These are phyloP conservation scores for Fusarium marasasianum DNA, from an alignment of 2,329 filamentous ascomycete genomes.

Conservation along the genomic window DNA sequence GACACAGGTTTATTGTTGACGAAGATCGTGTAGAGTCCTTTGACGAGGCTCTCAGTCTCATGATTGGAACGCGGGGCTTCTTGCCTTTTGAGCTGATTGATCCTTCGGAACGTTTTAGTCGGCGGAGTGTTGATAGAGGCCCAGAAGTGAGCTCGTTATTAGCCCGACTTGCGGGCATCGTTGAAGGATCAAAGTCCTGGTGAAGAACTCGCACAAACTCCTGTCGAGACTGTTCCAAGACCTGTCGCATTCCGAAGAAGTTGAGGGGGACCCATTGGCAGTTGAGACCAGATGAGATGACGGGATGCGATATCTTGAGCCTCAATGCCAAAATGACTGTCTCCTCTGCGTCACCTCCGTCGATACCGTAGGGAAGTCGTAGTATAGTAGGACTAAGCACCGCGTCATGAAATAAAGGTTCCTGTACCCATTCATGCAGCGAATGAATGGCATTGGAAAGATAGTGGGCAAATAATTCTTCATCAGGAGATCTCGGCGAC, in stretches of 20 bases:
- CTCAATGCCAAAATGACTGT: conserved; percentile 65
- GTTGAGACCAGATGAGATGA: conserved; percentile 58
- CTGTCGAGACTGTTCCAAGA: conserved; percentile 65
- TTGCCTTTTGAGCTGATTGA: neutral
- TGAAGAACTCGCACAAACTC: conserved; percentile 69
- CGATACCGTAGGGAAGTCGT: conserved; percentile 50
- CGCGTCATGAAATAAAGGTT: conserved; percentile 57
- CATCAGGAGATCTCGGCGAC: conserved; percentile 43
- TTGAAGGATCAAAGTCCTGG: conserved; percentile 62
- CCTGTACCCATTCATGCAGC: conserved; percentile 53
- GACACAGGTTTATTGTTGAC: conserved; percentile 11
- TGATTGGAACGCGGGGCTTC: neutral
- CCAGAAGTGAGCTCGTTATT: conserved; percentile 18
- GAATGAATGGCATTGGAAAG: conserved; percentile 54
- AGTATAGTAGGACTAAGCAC: conserved; percentile 55
- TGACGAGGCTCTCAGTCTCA: neutral
- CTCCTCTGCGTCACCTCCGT: conserved; percentile 17
- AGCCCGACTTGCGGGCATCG: conserved; percentile 3
- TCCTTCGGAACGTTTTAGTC: neutral
- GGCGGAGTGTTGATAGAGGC: neutral
- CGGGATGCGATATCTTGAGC: conserved; percentile 69
- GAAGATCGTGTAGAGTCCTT: conserved; percentile 3
- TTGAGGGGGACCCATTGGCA: conserved; percentile 69
- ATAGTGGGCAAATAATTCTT: conserved; percentile 55
- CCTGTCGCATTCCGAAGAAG: conserved; percentile 74